Evolutionary conservation across 345 rosid genomes (phyloP).

Genomic region (Citrus medica): DNA sequence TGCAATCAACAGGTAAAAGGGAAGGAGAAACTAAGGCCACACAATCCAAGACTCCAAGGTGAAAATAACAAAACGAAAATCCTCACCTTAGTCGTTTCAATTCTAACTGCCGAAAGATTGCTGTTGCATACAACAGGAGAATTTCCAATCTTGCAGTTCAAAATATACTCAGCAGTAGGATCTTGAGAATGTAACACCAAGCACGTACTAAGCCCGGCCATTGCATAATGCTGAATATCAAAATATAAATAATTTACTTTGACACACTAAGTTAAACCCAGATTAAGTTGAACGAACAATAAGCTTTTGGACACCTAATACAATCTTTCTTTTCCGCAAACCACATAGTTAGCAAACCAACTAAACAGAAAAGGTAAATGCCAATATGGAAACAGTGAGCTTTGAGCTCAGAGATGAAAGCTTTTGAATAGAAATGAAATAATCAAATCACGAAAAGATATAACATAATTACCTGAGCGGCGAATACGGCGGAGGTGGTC

Average conservation of each 20-base stretch:
- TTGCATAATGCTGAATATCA: constrained; percentile 65
- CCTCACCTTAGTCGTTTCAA: constrained; percentile 75
- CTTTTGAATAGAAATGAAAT: background rate
- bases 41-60: background rate
- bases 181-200: constrained; percentile 83
- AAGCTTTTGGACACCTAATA: background rate
- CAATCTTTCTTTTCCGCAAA: background rate
- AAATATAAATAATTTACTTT: background rate
- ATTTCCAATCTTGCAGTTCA: constrained; percentile 69
- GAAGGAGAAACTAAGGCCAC: background rate
- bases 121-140: constrained; percentile 48
- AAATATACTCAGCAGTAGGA: constrained; percentile 67
- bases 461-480: constrained; percentile 59
- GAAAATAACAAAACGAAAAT: constrained; percentile 2
- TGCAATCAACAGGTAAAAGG: constrained; percentile 21
- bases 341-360: background rate
- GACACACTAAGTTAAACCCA: background rate
- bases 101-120: constrained; percentile 68
- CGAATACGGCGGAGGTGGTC: constrained; percentile 78
- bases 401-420: background rate
- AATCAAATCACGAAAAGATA: background rate
- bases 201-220: constrained; percentile 70
- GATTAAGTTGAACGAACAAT: background rate
- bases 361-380: background rate
- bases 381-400: background rate